phyloP scores from a whole-genome alignment of 352 stramenopile genomes.

The Peronospora destructor region DNA sequence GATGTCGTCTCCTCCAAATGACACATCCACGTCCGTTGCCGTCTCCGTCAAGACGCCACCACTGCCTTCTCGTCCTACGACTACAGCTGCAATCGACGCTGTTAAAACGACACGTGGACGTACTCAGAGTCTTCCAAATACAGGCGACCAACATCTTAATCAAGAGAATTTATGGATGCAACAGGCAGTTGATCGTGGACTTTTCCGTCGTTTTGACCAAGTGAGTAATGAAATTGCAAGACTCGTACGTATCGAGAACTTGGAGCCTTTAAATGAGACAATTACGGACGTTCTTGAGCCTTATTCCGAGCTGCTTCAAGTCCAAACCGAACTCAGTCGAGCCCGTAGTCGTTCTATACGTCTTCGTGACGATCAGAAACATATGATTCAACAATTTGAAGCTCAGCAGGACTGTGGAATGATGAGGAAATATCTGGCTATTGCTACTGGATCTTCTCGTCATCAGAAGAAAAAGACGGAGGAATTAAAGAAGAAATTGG shows the following conservation, averaged over 20 bases:
- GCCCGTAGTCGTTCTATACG: constrained; percentile 36
- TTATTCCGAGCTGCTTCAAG: constrained; percentile 29
- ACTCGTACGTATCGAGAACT: constrained; percentile 33
- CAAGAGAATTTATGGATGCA: constrained; percentile 19
- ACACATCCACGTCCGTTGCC: constrained; percentile 2
- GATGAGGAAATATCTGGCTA: constrained; percentile 43
- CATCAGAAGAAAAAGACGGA: constrained; percentile 33
- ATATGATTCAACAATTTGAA: constrained; percentile 63
- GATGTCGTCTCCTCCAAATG: constrained; percentile 19
- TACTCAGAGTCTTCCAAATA: constrained; percentile 29
- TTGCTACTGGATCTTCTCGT: constrained; percentile 34
- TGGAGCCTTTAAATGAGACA: constrained; percentile 17
- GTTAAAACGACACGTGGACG: constrained; percentile 6
- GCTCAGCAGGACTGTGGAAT: constrained; percentile 40
- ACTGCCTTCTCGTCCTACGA: constrained; percentile 1
- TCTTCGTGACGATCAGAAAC: constrained; percentile 47
- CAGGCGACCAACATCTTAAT: constrained; percentile 4
- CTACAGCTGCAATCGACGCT: no score
- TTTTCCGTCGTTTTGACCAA: constrained; percentile 55
- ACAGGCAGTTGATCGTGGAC: constrained; percentile 40
- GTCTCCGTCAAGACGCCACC: constrained; percentile 11
- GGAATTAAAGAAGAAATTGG: constrained; percentile 51
- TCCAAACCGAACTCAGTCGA: constrained; percentile 37
- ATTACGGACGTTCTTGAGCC: neutral
- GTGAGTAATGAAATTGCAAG: constrained; percentile 42